Evolutionary conservation across 1,284 basidiomycete genomes (phyloP).

Genomic region (Dichomitus squalens): DNA sequence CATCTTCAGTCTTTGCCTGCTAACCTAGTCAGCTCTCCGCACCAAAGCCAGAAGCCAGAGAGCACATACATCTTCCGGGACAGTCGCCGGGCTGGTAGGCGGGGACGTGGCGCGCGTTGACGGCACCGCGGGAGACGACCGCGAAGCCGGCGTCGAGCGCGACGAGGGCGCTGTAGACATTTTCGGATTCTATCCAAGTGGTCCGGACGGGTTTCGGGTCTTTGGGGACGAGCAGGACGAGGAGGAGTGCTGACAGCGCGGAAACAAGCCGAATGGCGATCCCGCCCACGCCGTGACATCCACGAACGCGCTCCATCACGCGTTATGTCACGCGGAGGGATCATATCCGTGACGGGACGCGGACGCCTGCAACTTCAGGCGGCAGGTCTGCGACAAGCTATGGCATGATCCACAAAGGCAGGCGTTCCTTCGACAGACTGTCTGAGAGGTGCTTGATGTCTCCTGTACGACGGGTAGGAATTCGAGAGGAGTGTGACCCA

Average conservation of each 20-base stretch:
- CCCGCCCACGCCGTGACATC: not conserved
- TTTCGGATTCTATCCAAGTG: not conserved
- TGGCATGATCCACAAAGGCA: not conserved
- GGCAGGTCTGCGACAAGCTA: not conserved
- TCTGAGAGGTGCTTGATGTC: too few relatives aligned
- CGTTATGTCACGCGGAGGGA: not conserved
- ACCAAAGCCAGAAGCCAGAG: not conserved
- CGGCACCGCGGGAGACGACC: constrained; percentile 3
- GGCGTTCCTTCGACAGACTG: too few relatives aligned
- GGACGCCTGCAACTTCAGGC: not conserved
- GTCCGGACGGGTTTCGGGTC: not conserved
- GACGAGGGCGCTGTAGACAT: constrained; percentile 19
- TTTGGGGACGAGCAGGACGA: not conserved
- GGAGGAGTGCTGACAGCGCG: not conserved
- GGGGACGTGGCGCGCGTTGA: constrained; percentile 23
- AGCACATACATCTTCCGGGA: constrained; percentile 12
- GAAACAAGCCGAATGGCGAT: not conserved
- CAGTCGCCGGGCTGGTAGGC: constrained; percentile 15
- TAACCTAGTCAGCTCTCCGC: not conserved
- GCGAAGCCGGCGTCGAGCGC: constrained; percentile 7
- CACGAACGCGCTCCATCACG: not conserved
- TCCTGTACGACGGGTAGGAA: too few relatives aligned
- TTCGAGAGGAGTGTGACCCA: too few relatives aligned
- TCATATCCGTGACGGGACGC: not conserved
- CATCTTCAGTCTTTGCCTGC: constrained; percentile 1